Evolutionary conservation across 2,329 filamentous ascomycete species (phyloP).

Genomic region (Botrytis galanthina): DNA sequence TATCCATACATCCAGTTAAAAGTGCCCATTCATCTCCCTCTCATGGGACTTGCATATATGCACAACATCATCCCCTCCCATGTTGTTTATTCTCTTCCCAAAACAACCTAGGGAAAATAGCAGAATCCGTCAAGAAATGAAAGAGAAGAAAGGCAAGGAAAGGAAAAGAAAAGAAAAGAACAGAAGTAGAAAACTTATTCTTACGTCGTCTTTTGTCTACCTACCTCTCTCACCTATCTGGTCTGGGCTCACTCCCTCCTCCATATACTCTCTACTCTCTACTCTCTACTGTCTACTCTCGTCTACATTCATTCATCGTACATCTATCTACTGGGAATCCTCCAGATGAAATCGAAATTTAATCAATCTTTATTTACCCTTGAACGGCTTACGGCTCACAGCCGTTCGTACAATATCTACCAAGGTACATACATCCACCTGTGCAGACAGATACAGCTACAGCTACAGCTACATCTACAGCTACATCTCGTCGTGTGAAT

Average conservation of each 20-base stretch:
- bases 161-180: background rate
- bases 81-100: background rate
- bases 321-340: background rate
- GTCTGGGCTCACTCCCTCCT: background rate
- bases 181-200: background rate
- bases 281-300: background rate
- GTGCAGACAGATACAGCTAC: background rate
- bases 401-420: background rate
- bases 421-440: background rate
- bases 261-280: too few relatives aligned
- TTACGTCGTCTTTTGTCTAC: background rate
- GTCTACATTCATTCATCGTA: background rate
- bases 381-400: background rate
- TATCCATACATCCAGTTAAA: background rate
- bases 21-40: background rate
- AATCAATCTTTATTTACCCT: background rate
- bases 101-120: background rate
- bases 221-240: background rate
- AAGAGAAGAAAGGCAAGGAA: background rate
- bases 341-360: background rate
- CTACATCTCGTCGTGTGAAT: background rate
- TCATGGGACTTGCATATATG: conserved; percentile 15
- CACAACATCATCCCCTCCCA: conserved; percentile 15
- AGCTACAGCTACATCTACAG: background rate
- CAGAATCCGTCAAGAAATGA: background rate